Evolutionary conservation across 1,139 yeast species (phyloP), one percentile per base, ranked within the genome.

Genomic region (Kodamaea arcana): DNA sequence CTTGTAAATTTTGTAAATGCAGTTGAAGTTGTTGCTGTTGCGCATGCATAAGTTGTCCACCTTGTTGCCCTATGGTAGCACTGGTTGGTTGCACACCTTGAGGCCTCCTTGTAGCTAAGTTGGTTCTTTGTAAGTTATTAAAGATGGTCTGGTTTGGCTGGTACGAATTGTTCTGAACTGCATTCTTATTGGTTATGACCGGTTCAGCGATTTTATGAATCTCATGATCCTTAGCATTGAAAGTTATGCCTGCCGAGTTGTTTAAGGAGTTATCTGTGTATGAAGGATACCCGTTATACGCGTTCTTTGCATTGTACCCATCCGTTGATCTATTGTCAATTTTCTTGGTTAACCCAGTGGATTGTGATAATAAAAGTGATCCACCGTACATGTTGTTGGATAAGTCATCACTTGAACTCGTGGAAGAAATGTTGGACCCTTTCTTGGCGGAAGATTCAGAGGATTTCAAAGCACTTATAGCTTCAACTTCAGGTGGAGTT

Each of bases 91-190:
- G 22, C 9, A 6, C 22, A 27, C n/a, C 22, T 30, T 36, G 38
- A 30, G 45, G 54, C 33, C 52, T 56, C 35, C 54, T 57, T 18
- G 51, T 46, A 14, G 52, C 48, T 24, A 56, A 42, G 41, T 63
- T 64, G 3, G 70, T 66, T 35, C 73, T 46, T 44, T 66, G 71
- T 16, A 69, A 48, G 40, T 68, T 68, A 41, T 60, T 63, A 50
- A 65, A 65, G n/a, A 68, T 68, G 10, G 71, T 63, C 44, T 68
- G 73, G 42, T 60, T 58, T 3, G 73, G 71, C 43, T 68, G 73
- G 40, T 67, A 69, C 3, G 73, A 65, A 38, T 62, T 64, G 24
- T 55, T 58, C 28, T 58, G 63, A 21, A 53, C 56, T 16, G 51
- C 69, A 33, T 54, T 60, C 34, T 59, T 60, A 36, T 52, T 59